Conservation (phyloP, 176 grass and related monocot genomes). For the Phoenix roebelenii region DNA sequence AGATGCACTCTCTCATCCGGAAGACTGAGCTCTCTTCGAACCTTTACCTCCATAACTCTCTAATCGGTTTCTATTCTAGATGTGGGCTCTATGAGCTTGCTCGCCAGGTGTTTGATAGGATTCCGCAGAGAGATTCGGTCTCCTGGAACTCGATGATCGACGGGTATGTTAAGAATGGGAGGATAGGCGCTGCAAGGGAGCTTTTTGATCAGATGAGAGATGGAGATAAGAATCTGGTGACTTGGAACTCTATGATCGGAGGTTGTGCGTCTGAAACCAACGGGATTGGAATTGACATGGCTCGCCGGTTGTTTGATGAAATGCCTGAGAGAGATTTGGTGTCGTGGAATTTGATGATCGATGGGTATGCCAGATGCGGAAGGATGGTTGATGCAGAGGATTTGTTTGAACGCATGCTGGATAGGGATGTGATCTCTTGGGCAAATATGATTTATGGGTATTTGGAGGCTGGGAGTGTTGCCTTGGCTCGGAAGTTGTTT, state of each 20-base stretch:
- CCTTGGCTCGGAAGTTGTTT: slow-evolving; percentile 5
- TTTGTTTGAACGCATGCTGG: slow-evolving; percentile 10
- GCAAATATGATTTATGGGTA: slow-evolving; percentile 16
- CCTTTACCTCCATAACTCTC: slow-evolving; percentile 16
- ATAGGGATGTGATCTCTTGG: slow-evolving; percentile 16
- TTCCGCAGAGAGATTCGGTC: slow-evolving; percentile 1
- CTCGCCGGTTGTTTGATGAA: slow-evolving; percentile 4
- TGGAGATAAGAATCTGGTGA: slow-evolving; percentile 7
- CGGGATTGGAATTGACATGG: background rate
- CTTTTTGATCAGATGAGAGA: slow-evolving; percentile 4
- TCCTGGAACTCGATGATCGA: slow-evolving; percentile 22
- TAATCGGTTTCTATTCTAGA: slow-evolving; percentile 8
- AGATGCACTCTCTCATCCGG: slow-evolving; percentile 13
- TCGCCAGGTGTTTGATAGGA: slow-evolving; percentile 15
- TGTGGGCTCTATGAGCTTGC: slow-evolving; percentile 3
- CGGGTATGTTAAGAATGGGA: slow-evolving; percentile 16
- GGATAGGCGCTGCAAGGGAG: background rate
- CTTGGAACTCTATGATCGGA: slow-evolving; percentile 12
- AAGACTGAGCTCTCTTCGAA: slow-evolving; percentile 2
- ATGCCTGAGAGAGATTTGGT: slow-evolving; percentile 15
- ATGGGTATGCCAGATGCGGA: slow-evolving; percentile 8
- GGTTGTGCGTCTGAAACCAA: background rate
- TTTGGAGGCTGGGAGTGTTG: background rate
- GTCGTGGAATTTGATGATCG: slow-evolving; percentile 19
- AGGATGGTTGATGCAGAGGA: slow-evolving; percentile 14